These are phyloP conservation scores for Monosporascus cannonballus DNA, from an alignment of 2,329 filamentous ascomycete genomes.

Conservation along the genomic window DNA sequence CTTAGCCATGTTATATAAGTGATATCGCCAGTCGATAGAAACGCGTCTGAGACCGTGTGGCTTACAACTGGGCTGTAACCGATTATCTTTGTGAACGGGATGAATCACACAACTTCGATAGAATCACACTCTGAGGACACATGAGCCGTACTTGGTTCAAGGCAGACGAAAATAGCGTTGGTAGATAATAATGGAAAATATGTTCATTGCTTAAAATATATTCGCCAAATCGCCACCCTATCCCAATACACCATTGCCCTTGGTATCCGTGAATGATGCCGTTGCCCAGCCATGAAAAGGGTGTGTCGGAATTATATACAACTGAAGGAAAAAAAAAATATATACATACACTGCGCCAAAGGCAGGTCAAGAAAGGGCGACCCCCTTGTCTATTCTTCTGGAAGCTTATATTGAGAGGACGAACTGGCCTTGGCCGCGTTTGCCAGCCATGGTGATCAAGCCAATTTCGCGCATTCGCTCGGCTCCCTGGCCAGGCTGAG, in stretches of 20 bases:
- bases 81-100: too few relatives aligned
- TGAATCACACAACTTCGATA: too few relatives aligned
- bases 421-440: slow-evolving; percentile 66
- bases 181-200: slow-evolving; percentile 3
- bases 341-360: slow-evolving; percentile 4
- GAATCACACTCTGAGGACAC: too few relatives aligned
- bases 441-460: slow-evolving; percentile 79
- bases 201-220: slow-evolving; percentile 11
- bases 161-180: too few relatives aligned
- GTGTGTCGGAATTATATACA: slow-evolving; percentile 20
- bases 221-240: slow-evolving; percentile 22
- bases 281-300: slow-evolving; percentile 15
- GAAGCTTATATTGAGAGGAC: slow-evolving; percentile 61
- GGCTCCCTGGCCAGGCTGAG: slow-evolving; percentile 77
- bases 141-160: too few relatives aligned
- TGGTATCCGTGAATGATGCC: slow-evolving; percentile 22
- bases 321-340: slow-evolving; percentile 10
- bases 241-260: slow-evolving; percentile 21
- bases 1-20: too few relatives aligned
- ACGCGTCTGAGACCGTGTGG: too few relatives aligned
- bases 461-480: slow-evolving; percentile 92
- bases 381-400: background rate
- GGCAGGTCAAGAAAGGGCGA: slow-evolving; percentile 5
- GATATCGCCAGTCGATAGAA: too few relatives aligned
- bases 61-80: too few relatives aligned